Conservation (phyloP, 2,329 filamentous ascomycete species). For the Dactylellina cionopaga region DNA sequence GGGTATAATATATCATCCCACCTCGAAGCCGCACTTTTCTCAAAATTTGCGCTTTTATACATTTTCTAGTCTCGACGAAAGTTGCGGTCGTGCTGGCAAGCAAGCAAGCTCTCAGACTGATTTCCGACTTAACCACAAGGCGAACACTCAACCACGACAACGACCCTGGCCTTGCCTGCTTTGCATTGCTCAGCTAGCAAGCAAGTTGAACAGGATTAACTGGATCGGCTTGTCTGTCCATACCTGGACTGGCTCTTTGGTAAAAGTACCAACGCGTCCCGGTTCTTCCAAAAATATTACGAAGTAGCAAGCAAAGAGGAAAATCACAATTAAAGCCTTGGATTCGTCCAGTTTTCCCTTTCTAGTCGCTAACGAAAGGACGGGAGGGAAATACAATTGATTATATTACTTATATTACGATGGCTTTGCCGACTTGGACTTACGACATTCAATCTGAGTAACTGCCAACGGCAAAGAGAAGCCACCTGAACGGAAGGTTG, state of each 20-base stretch:
- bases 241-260: slow-evolving; percentile 45
- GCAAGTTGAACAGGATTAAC: slow-evolving; percentile 47
- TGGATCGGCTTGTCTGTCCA: slow-evolving; percentile 52
- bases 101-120: slow-evolving; percentile 38
- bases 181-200: slow-evolving; percentile 52
- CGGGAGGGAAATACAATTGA: slow-evolving; percentile 8
- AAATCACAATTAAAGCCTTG: slow-evolving; percentile 45
- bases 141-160: slow-evolving; percentile 36
- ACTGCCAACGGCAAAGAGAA: slow-evolving; percentile 21
- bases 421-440: slow-evolving; percentile 35
- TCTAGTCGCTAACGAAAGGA: slow-evolving; percentile 31
- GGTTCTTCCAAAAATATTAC: slow-evolving; percentile 49
- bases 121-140: slow-evolving; percentile 52
- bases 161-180: slow-evolving; percentile 39
- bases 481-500: slow-evolving; percentile 13
- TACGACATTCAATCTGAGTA: slow-evolving; percentile 34
- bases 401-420: slow-evolving; percentile 47
- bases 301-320: slow-evolving; percentile 43
- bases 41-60: slow-evolving; percentile 12
- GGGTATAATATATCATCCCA: slow-evolving; percentile 52
- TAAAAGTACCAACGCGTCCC: slow-evolving; percentile 51
- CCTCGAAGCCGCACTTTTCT: slow-evolving; percentile 32
- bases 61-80: slow-evolving; percentile 15
- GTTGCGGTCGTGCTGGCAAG: slow-evolving; percentile 45
- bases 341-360: slow-evolving; percentile 24